Conservation (phyloP, 2,329 filamentous ascomycete genomes). For the Chrysoporthe puriensis region DNA sequence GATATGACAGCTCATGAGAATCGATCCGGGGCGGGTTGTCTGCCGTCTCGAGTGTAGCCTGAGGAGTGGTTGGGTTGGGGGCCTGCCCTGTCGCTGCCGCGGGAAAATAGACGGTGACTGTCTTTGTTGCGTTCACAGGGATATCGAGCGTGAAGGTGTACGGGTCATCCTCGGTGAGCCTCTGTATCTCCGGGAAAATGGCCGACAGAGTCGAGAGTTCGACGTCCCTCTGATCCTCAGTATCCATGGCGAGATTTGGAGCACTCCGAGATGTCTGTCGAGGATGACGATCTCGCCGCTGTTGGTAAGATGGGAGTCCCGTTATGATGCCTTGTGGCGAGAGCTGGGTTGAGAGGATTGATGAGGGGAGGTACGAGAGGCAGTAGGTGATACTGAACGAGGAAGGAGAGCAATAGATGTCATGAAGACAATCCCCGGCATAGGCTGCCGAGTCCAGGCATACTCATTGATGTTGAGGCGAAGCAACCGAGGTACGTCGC, state of each 20-base stretch:
- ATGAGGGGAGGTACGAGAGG: background rate
- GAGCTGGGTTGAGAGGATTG: background rate
- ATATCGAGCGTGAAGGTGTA: constrained; percentile 60
- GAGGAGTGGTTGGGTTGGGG: constrained; percentile 27
- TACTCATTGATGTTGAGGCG: background rate
- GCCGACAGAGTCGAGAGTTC: constrained; percentile 65
- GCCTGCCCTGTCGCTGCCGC: constrained; percentile 43
- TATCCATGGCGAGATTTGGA: constrained; percentile 19
- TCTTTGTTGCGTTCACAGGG: constrained; percentile 57
- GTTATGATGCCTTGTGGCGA: background rate
- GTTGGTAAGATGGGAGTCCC: background rate
- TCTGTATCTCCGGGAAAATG: constrained; percentile 68
- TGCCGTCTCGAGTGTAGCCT: constrained; percentile 27
- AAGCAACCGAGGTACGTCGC: background rate
- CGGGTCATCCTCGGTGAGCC: constrained; percentile 45
- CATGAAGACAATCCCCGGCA: background rate
- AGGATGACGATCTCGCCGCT: background rate
- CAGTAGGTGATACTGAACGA: background rate
- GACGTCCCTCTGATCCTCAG: constrained; percentile 56
- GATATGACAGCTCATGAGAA: constrained; percentile 56
- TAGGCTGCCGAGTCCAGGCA: background rate
- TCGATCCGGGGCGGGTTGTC: constrained; percentile 38
- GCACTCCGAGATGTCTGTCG: background rate
- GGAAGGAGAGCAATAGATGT: background rate
- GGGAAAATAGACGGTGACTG: constrained; percentile 62